phyloP scores from a whole-genome alignment of 23 red algal genomes.

The Cyanidioschyzon merolae region DNA sequence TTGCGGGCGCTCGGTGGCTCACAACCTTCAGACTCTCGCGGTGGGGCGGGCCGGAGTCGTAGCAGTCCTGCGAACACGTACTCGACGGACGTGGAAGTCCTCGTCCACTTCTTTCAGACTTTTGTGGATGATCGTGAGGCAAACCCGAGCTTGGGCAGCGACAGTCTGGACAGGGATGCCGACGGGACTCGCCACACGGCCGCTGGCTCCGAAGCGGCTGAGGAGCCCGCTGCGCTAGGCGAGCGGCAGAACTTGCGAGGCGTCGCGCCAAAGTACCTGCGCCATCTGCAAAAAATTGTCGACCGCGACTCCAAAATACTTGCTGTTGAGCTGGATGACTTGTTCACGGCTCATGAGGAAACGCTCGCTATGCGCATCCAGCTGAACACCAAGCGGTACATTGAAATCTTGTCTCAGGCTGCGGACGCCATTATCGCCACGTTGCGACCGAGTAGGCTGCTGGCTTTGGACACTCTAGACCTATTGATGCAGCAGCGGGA shows the following conservation, averaged over 20 bases:
- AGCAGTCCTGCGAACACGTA: neutral
- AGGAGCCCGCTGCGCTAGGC: neutral
- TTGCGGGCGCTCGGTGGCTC: neutral
- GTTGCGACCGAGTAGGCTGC: slow-evolving; percentile 18
- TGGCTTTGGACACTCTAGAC: slow-evolving; percentile 39
- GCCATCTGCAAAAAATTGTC: slow-evolving; percentile 28
- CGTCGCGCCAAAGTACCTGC: slow-evolving; percentile 30
- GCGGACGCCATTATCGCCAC: slow-evolving; percentile 66
- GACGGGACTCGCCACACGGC: neutral
- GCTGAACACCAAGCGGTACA: slow-evolving; percentile 65
- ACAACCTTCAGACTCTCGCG: neutral
- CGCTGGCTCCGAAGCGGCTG: neutral
- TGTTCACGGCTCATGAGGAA: slow-evolving; percentile 22
- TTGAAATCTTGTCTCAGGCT: slow-evolving; percentile 69
- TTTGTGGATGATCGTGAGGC: neutral
- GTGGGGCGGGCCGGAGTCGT: neutral
- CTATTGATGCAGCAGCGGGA: slow-evolving; percentile 49
- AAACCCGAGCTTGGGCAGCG: neutral
- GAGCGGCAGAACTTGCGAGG: neutral
- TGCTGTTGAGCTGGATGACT: slow-evolving; percentile 37
- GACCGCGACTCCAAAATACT: slow-evolving; percentile 18
- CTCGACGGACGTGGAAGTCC: neutral
- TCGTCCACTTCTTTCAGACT: neutral
- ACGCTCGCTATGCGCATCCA: slow-evolving; percentile 15
- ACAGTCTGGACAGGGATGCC: neutral